These are phyloP conservation scores for Vaccinium macrocarpon DNA, from an alignment of 148 eudicot genomes.

Conservation along the genomic window DNA sequence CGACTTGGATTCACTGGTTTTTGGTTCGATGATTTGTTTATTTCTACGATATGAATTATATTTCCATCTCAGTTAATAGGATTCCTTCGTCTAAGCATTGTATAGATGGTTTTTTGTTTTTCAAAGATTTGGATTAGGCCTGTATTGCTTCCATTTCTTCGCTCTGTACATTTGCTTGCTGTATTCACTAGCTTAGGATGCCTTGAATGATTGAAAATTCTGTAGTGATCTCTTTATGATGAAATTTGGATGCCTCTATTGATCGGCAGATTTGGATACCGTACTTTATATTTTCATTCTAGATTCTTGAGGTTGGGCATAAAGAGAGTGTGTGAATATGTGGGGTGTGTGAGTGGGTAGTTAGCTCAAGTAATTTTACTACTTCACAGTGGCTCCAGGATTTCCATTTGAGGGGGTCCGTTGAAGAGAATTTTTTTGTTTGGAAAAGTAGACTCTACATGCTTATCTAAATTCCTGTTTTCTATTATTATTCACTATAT, in stretches of 20 bases:
- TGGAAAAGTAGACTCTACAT: no score
- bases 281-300: background rate
- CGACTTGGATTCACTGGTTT: background rate
- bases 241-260: background rate
- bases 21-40: no score
- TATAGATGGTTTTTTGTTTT: background rate
- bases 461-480: no score
- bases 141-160: background rate
- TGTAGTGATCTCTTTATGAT: background rate
- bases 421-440: background rate
- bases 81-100: background rate
- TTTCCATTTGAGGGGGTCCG: background rate
- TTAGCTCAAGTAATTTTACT: background rate
- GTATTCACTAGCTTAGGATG: background rate
- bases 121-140: background rate
- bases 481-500: no score
- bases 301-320: background rate
- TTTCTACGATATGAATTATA: background rate
- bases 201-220: background rate
- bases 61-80: background rate
- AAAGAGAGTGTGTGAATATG: no score
- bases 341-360: background rate
- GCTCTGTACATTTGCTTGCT: background rate
- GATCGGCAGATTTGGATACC: background rate
- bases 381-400: background rate